Percentiles rank a stretch among this genome's conserved stretches.
Evolutionary conservation across 352 stramenopile species (phyloP).

Genomic region (Phytophthora palmivora): DNA sequence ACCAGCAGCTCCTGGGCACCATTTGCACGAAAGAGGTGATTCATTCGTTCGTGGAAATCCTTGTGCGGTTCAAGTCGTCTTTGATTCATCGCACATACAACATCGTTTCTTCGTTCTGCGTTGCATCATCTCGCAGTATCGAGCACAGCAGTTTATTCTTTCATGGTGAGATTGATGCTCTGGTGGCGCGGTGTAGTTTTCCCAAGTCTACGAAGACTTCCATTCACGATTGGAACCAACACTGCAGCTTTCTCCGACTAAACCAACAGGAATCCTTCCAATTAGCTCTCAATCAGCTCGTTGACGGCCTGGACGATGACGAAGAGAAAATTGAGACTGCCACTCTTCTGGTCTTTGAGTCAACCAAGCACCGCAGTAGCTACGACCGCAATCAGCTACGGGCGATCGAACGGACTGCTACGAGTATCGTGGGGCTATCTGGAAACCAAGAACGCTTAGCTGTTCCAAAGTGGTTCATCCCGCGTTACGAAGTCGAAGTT

Average conservation of each 20-base stretch:
- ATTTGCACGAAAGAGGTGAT: slow-evolving; percentile 21
- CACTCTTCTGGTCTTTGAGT: slow-evolving; percentile 37
- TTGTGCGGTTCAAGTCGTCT: slow-evolving; percentile 24
- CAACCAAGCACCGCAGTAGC: slow-evolving; percentile 34
- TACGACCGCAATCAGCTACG: slow-evolving; percentile 29
- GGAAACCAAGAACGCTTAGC: slow-evolving; percentile 3
- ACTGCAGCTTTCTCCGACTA: slow-evolving; percentile 25
- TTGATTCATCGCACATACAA: slow-evolving; percentile 14
- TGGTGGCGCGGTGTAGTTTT: slow-evolving; percentile 28
- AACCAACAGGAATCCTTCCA: slow-evolving; percentile 28
- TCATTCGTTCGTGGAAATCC: slow-evolving; percentile 21
- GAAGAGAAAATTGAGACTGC: slow-evolving; percentile 27
- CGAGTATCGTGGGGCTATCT: slow-evolving; percentile 8
- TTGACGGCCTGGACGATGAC: slow-evolving; percentile 11
- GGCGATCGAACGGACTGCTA: slow-evolving; percentile 24
- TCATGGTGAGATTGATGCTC: slow-evolving; percentile 30
- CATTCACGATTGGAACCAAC: slow-evolving; percentile 27
- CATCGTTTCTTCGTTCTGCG: slow-evolving; percentile 22
- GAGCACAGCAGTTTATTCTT: slow-evolving; percentile 24
- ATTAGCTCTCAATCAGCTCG: slow-evolving; percentile 21
- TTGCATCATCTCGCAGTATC: slow-evolving; percentile 25
- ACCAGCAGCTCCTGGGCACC: slow-evolving; percentile 25
- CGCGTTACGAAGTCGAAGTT: slow-evolving; percentile 34
- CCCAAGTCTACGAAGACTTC: slow-evolving; percentile 18
- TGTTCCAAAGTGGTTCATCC: slow-evolving; percentile 38